Evolutionary conservation across 108 stramenopile genomes (phyloP).

Genomic region (Epipyxis sp.): DNA sequence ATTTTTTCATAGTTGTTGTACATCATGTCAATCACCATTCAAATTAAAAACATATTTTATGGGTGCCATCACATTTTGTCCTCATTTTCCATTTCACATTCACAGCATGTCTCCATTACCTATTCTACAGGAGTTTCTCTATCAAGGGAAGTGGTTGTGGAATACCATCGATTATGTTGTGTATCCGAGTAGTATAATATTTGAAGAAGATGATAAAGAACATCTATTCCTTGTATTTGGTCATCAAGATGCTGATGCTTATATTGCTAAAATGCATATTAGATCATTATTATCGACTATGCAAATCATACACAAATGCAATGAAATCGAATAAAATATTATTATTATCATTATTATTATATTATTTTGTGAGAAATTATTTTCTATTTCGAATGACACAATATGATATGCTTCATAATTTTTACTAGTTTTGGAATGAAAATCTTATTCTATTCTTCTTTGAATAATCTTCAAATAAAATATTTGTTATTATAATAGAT

Average conservation of each 20-base stretch:
- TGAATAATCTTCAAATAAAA: too few relatives aligned
- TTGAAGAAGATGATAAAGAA: neutral
- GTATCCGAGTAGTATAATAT: neutral
- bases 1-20: neutral
- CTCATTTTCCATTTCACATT: neutral
- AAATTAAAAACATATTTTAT: slow-evolving; percentile 18
- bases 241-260: slow-evolving; percentile 5
- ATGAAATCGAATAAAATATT: too few relatives aligned
- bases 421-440: too few relatives aligned
- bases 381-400: too few relatives aligned
- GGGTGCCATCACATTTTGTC: slow-evolving; percentile 16
- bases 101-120: neutral
- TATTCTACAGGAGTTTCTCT: neutral
- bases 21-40: neutral
- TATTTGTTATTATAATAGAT: too few relatives aligned
- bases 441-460: too few relatives aligned
- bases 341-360: too few relatives aligned
- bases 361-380: too few relatives aligned
- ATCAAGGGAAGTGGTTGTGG: neutral
- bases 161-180: neutral
- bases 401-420: too few relatives aligned
- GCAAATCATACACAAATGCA: neutral
- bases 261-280: slow-evolving; percentile 1
- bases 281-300: neutral
- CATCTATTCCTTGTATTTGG: slow-evolving; percentile 3